Evolutionary conservation across 768 basidiomycete species (phyloP).

Genomic region (Xanthoconium stramineum): DNA sequence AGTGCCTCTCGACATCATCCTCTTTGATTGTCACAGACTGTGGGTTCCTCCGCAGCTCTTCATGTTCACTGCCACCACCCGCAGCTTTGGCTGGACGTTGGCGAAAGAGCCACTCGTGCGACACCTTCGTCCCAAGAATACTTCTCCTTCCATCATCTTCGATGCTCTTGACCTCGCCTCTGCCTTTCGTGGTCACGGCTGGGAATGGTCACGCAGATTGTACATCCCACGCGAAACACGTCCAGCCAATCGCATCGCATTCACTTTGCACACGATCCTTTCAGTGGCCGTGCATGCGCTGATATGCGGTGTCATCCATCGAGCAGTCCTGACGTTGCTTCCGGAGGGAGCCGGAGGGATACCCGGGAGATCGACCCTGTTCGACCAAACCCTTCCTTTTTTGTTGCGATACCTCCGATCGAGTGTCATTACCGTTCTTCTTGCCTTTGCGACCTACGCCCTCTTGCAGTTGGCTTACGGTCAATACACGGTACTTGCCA

Average conservation of each 20-base stretch:
- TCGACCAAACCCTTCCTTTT: neutral
- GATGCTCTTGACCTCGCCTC: neutral
- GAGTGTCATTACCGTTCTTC: neutral
- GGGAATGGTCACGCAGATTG: neutral
- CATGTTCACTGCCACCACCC: neutral
- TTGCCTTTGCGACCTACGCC: neutral
- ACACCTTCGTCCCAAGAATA: neutral
- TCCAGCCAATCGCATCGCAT: neutral
- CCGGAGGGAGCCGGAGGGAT: neutral
- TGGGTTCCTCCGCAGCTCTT: neutral
- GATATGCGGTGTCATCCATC: neutral
- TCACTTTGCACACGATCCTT: neutral
- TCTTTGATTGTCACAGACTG: neutral
- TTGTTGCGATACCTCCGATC: neutral
- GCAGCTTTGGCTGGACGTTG: neutral
- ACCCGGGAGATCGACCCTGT: neutral
- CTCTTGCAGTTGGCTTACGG: neutral
- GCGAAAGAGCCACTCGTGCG: neutral
- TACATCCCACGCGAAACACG: slow-evolving; percentile 2
- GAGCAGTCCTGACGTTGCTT: neutral
- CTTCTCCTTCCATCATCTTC: neutral
- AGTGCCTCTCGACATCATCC: neutral
- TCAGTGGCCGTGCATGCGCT: neutral
- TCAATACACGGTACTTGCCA: neutral
- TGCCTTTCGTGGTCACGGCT: neutral